Base-by-base conservation (phyloP, 352 stramenopile species). In the Phytophthora sp. region DNA sequence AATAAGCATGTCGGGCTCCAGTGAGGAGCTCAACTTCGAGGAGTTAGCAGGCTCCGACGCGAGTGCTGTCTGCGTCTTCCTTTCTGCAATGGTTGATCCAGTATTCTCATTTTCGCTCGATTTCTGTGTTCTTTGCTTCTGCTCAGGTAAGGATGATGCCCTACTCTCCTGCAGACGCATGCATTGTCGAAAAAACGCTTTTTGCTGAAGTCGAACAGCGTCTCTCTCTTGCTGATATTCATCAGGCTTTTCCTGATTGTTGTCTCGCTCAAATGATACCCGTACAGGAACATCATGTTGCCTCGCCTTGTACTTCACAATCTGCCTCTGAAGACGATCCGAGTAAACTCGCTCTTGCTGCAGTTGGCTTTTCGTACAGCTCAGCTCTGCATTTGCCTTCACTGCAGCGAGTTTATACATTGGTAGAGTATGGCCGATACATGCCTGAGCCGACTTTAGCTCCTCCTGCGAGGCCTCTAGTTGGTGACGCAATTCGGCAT, bases 311-410 rank as follows among this genome's bases (percentile, higher is more conserved):
- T 46, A 74, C 5, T 30, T 39, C 13, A 73, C 65, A 7, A 82
- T 16, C 49, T 82, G 63, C 7, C 49, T 57, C 27, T 75, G 64
- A 9, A 82, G 59, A 11, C 18, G 44, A 51, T 82, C 68, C 5
- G 65, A 77, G 8, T 84, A 61, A 4, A 16, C 38, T 42, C 66
- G 57, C 23, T 84, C 76, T 38, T 84, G 64, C 6, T 66, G 41
- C 16, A 84, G 47, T 38, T 84, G 76, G 21, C 71, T 82, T 30
- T 63, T 63, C 11, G 76, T 68, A 21, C 70, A 80, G 18, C 66
- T 52, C 0, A 84, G 55, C 41, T 84, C 73, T 5, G 76, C 76
- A 20, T 59, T 59, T 12, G 76, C 73, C 49, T 82, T 78, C 16
- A 84, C 65, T 12, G 73, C 73, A 4, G 57, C 52, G 8, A 80